Evolutionary conservation across 306 rosid species (phyloP).

Genomic region (Gillenia trifoliata): DNA sequence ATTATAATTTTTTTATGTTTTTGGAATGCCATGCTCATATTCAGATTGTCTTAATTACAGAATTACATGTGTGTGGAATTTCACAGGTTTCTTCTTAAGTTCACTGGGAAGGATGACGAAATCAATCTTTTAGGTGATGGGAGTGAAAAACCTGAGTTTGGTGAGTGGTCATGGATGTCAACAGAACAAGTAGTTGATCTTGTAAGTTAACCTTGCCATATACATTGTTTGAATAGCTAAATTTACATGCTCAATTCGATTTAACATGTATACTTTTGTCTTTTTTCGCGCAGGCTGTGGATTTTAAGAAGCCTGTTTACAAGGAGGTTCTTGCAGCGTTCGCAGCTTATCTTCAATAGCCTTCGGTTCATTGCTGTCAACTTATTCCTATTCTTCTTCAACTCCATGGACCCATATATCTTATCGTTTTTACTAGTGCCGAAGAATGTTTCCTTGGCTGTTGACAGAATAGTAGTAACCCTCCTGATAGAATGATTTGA

Average conservation of each 20-base stretch:
- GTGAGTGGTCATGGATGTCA: slow-evolving; percentile 86
- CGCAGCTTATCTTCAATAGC: slow-evolving; percentile 51
- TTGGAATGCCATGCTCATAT: neutral
- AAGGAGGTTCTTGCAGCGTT: slow-evolving; percentile 61
- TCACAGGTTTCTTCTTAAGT: slow-evolving; percentile 68
- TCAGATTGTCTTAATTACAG: neutral
- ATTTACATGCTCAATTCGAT: neutral
- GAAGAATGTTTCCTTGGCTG: neutral
- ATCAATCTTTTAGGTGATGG: slow-evolving; percentile 94
- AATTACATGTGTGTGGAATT: neutral
- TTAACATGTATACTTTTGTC: neutral
- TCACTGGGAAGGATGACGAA: slow-evolving; percentile 77
- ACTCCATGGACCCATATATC: neutral
- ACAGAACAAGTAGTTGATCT: slow-evolving; percentile 53
- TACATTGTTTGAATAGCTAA: neutral
- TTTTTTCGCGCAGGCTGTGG: slow-evolving; percentile 59
- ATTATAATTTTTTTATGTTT: too few species aligned
- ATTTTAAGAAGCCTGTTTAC: slow-evolving; percentile 92
- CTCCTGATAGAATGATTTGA: neutral
- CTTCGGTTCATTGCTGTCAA: neutral
- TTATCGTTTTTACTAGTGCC: neutral
- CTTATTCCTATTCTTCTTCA: neutral
- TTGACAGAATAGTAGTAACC: neutral
- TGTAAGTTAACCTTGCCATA: slow-evolving; percentile 41
- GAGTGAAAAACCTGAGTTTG: slow-evolving; percentile 87